Percentiles rank a stretch among this genome's conserved stretches.
phyloP scores from a whole-genome alignment of 176 grass and related monocot genomes.

The Avena atlantica region DNA sequence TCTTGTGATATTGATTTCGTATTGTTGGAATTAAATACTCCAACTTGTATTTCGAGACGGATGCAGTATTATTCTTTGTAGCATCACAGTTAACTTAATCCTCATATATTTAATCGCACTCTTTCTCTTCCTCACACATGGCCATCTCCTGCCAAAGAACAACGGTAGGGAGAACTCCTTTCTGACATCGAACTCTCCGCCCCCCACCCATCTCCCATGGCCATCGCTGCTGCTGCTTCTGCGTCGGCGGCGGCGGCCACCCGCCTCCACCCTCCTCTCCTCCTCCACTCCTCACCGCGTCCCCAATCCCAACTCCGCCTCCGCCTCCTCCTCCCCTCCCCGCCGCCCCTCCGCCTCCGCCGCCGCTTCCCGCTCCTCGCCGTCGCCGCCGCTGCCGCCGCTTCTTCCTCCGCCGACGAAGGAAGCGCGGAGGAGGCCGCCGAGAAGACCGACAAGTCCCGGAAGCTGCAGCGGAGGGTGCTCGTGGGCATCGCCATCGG shows the following conservation, averaged over 20 bases:
- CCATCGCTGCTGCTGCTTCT: constrained; percentile 7
- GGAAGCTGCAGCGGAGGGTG: constrained; percentile 71
- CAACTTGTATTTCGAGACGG: no score
- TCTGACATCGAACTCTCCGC: constrained; percentile 57
- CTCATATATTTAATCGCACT: no score
- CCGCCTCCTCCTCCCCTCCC: constrained; percentile 47
- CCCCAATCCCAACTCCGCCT: constrained; percentile 37
- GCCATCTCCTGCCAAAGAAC: neutral
- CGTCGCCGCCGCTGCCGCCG: constrained; percentile 21
- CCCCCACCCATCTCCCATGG: constrained; percentile 46
- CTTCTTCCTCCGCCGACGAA: neutral
- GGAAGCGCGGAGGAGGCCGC: neutral
- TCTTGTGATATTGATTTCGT: no score
- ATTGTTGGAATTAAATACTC: no score
- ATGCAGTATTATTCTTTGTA: no score
- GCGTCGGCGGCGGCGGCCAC: constrained; percentile 36
- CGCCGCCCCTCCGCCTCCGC: constrained; percentile 42
- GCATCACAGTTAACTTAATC: no score
- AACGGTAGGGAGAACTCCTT: constrained; percentile 1
- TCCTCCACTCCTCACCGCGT: neutral
- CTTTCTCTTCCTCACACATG: no score
- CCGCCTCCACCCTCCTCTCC: constrained; percentile 28
- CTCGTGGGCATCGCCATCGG: constrained; percentile 82
- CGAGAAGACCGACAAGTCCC: constrained; percentile 36
- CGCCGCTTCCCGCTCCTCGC: constrained; percentile 51